Evolutionary conservation across 2,329 filamentous ascomycete genomes (phyloP).

Genomic region (Mycosphaerella sp.): DNA sequence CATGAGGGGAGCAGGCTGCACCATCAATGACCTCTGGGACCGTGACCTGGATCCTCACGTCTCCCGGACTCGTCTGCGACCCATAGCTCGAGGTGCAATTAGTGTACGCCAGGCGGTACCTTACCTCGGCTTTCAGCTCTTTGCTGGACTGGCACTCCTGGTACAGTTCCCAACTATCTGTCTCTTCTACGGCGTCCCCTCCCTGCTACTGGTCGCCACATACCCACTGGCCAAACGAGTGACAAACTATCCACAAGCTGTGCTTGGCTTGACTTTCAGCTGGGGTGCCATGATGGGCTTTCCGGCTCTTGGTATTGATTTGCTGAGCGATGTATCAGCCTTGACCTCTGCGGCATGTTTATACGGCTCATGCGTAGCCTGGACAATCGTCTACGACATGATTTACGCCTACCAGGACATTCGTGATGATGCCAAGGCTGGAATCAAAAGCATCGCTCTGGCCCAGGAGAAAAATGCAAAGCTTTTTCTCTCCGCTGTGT

Average conservation of each 20-base stretch:
- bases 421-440: constrained; percentile 75
- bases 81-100: constrained; percentile 72
- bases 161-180: constrained; percentile 69
- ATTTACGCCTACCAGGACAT: constrained; percentile 92
- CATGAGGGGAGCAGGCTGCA: constrained; percentile 83
- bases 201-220: constrained; percentile 62
- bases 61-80: constrained; percentile 65
- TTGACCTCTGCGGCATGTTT: constrained; percentile 60
- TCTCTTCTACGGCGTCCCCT: constrained; percentile 71
- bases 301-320: constrained; percentile 69
- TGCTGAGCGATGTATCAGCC: constrained; percentile 59
- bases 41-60: constrained; percentile 79
- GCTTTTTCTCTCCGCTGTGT: constrained; percentile 63
- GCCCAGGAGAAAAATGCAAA: constrained; percentile 74
- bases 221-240: constrained; percentile 83
- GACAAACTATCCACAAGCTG: constrained; percentile 79
- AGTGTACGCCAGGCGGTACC: constrained; percentile 63
- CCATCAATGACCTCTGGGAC: constrained; percentile 88
- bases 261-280: constrained; percentile 77
- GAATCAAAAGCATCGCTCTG: constrained; percentile 81
- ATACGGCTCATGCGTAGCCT: constrained; percentile 72
- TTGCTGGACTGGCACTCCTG: constrained; percentile 65
- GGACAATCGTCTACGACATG: constrained; percentile 88
- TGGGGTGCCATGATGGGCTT: constrained; percentile 89
- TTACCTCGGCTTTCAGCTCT: constrained; percentile 68